Percentiles rank a stretch among this genome's conserved stretches.
These are phyloP conservation scores for Oemleria cerasiformis DNA, from an alignment of 306 rosid genomes.

Conservation along the genomic window DNA sequence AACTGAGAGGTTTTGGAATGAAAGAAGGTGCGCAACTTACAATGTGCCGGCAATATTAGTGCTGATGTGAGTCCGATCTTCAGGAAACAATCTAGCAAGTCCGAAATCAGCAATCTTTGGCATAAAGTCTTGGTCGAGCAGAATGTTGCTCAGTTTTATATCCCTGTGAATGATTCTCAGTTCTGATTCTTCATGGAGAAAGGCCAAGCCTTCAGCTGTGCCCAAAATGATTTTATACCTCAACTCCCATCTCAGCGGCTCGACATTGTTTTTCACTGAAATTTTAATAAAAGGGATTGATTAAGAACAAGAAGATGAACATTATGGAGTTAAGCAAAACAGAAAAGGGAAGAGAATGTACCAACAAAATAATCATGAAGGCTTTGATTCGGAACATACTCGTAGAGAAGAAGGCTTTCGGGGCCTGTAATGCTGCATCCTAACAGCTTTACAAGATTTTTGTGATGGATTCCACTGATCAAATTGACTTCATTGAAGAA, in stretches of 20 bases:
- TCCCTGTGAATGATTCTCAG: conserved; percentile 69
- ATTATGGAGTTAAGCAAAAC: background rate
- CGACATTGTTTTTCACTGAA: conserved; percentile 19
- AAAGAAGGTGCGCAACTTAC: conserved; percentile 20
- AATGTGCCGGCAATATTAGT: conserved; percentile 46
- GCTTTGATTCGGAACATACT: conserved; percentile 61
- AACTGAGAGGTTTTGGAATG: background rate
- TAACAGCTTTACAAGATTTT: conserved; percentile 50
- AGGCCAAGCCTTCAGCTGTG: conserved; percentile 63
- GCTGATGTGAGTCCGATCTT: conserved; percentile 42
- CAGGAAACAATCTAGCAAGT: conserved; percentile 61
- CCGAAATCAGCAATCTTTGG: conserved; percentile 75
- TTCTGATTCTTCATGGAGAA: conserved; percentile 60
- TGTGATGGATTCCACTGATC: conserved; percentile 40
- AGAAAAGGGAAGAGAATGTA: conserved; percentile 21
- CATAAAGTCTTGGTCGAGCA: conserved; percentile 50
- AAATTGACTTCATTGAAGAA: conserved; percentile 47
- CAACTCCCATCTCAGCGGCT: conserved; percentile 32
- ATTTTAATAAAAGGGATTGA: background rate
- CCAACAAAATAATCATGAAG: conserved; percentile 54
- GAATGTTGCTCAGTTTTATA: conserved; percentile 55
- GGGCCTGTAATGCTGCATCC: conserved; percentile 81
- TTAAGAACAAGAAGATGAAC: background rate
- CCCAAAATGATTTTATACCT: conserved; percentile 38
- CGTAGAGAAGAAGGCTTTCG: conserved; percentile 74